phyloP scores from a whole-genome alignment of 495 filamentous ascomycete species.

The Neurospora hispaniola region DNA sequence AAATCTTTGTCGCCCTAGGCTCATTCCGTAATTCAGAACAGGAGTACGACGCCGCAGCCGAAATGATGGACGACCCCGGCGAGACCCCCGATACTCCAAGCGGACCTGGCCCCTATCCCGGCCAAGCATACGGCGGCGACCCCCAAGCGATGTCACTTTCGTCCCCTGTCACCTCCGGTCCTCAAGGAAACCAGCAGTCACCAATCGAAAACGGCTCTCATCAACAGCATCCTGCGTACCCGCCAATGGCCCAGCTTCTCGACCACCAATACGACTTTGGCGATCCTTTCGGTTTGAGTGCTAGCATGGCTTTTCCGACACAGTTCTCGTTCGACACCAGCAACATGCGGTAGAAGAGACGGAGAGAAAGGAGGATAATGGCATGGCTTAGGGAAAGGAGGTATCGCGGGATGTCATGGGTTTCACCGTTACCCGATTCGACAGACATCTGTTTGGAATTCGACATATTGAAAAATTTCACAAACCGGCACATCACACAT shows the following conservation, averaged over 20 bases:
- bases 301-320: constrained; percentile 89
- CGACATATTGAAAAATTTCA: neutral
- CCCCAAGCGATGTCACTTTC: constrained; percentile 33
- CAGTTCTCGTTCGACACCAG: constrained; percentile 73
- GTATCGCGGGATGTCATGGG: neutral
- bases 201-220: constrained; percentile 23
- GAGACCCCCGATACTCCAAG: constrained; percentile 48
- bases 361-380: neutral
- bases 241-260: constrained; percentile 57
- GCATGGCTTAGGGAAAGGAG: neutral
- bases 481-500: neutral
- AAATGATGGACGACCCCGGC: constrained; percentile 80
- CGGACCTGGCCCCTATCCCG: constrained; percentile 57
- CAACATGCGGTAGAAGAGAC: constrained; percentile 37
- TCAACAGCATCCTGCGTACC: constrained; percentile 33
- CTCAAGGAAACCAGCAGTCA: constrained; percentile 22
- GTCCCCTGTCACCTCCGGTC: constrained; percentile 28
- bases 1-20: constrained; percentile 74
- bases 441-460: neutral
- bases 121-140: constrained; percentile 34
- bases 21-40: constrained; percentile 84
- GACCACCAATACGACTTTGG: constrained; percentile 70
- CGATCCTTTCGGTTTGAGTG: constrained; percentile 81
- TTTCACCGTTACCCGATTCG: neutral
- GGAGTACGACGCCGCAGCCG: constrained; percentile 95